Evolutionary conservation across 371 early-diverging fungal genomes (phyloP), one percentile per base, ranked within the genome.

Genomic region (Apophysomyces variabilis): DNA sequence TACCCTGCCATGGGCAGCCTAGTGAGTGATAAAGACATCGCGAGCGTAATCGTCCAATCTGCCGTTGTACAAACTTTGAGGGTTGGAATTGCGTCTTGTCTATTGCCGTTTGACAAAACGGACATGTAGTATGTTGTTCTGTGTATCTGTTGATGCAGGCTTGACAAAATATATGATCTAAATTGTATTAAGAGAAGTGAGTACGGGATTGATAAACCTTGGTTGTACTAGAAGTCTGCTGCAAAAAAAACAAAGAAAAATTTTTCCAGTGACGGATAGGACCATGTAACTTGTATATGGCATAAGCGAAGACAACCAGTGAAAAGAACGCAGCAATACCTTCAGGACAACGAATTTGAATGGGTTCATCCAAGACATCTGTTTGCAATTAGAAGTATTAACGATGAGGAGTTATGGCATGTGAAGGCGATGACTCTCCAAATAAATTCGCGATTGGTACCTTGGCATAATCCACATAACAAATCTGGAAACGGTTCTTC

Each of bases 301-400:
- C 47, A 50, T 50, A 21, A 21, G 11, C 18, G 4, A 50, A 21
- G 9, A 21, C 18, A 21, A 47, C 13, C 18, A 18, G 16, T 12
- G 36, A 18, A 11, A 46, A 61, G 1, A n/a, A 18, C 7, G 21
- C 38, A 16, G 3, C 13, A 18, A 43, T 71, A 83, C 84, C 84
- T 80, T 83, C 84, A 41, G 84, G 76, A 70, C 84, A 83, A 37
- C 72, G 84, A 9, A 83, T 79, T 68, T 83, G 84, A 18, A 83
- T 73, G 21, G 84, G 84, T 16, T 80, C 81, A 21, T 83, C 84
- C 56, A 83, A 65, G 14, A 80, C 68, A 66, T 80, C 84, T 83
- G 58, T 36, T 50, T 50, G 9, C 13, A 47, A 7, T 47, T 14
- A n/a, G 7, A 41, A 21, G 16, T 14, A 16, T 47, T n/a, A 47